These are phyloP conservation scores for Evernia prunastri DNA, from an alignment of 495 filamentous ascomycete genomes.

Conservation along the genomic window DNA sequence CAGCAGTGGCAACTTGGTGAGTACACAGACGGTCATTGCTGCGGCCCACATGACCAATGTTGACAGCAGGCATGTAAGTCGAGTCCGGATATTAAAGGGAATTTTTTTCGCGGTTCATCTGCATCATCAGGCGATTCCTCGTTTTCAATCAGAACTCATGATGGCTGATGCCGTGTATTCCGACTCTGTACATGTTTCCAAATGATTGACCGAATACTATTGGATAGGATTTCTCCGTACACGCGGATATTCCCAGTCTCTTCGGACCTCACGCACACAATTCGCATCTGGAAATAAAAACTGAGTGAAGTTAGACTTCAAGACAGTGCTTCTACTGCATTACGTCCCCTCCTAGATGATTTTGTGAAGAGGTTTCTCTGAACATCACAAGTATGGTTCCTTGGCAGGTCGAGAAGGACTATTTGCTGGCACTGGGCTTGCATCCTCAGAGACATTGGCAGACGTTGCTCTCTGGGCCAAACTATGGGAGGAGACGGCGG, in stretches of 20 bases:
- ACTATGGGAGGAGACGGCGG: too few relatives aligned
- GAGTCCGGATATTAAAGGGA: conserved; percentile 16
- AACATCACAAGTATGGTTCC: too few relatives aligned
- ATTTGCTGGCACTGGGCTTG: neutral
- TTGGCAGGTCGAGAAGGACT: too few relatives aligned
- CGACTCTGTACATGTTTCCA: neutral
- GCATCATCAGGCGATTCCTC: neutral
- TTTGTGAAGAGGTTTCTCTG: too few relatives aligned
- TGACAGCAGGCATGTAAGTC: conserved; percentile 22
- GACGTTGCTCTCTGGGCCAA: neutral
- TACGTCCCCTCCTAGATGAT: too few relatives aligned
- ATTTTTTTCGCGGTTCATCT: neutral
- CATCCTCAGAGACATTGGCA: neutral
- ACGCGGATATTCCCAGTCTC: too few relatives aligned
- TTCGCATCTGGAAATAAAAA: neutral
- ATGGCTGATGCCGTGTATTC: neutral
- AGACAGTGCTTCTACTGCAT: neutral
- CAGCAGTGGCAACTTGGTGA: conserved; percentile 23
- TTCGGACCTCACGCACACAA: neutral
- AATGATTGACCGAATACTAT: neutral
- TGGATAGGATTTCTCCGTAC: too few relatives aligned
- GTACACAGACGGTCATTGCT: conserved; percentile 26
- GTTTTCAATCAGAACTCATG: neutral
- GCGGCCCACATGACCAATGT: conserved; percentile 28
- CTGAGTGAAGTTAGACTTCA: neutral